A percentile compares a stretch with the other conserved stretches of the same genome.
These are phyloP conservation scores for Fomitopsis pulvina DNA, from an alignment of 768 basidiomycete species.

Conservation along the genomic window DNA sequence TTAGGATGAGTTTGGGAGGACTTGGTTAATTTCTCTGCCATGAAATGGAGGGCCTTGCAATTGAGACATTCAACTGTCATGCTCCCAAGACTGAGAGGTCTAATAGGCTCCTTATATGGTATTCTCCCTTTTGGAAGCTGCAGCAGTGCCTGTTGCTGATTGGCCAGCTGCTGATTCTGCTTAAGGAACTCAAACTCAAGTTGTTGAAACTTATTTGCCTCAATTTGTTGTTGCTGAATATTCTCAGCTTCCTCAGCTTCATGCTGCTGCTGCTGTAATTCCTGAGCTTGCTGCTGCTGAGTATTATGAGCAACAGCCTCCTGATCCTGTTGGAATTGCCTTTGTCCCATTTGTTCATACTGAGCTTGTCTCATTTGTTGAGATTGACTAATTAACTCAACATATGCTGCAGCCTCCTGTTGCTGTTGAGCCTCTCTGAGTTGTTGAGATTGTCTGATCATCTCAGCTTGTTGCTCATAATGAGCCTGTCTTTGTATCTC, in stretches of 20 bases:
- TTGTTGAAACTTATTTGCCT: too few species aligned
- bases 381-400: not conserved
- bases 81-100: slow-evolving; percentile 16
- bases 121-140: not conserved
- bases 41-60: slow-evolving; percentile 33
- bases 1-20: slow-evolving; percentile 12
- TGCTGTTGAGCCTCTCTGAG: too few species aligned
- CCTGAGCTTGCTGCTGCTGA: too few species aligned
- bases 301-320: too few species aligned
- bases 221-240: not conserved
- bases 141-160: not conserved
- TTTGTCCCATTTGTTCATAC: too few species aligned
- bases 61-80: slow-evolving; percentile 30
- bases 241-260: not conserved
- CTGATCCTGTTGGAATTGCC: too few species aligned
- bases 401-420: not conserved
- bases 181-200: too few species aligned
- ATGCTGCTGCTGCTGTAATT: too few species aligned
- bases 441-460: too few species aligned
- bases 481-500: too few species aligned
- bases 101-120: not conserved
- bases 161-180: not conserved
- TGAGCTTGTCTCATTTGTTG: not conserved
- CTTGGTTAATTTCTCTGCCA: slow-evolving; percentile 18
- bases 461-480: too few species aligned